These are phyloP conservation scores for Rhizophagus prolifer DNA, from an alignment of 192 early-diverging fungal species.

Conservation along the genomic window DNA sequence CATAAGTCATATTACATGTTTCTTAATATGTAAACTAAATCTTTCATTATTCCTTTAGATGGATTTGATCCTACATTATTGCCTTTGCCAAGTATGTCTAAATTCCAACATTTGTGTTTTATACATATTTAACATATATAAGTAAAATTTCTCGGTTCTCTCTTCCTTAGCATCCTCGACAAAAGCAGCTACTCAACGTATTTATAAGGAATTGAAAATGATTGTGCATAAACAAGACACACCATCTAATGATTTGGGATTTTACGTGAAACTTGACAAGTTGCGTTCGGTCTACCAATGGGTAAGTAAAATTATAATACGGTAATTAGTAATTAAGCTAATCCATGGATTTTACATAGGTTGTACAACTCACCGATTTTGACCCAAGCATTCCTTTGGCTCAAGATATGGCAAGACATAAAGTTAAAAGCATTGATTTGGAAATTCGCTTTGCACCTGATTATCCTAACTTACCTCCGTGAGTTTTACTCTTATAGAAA, in stretches of 20 bases:
- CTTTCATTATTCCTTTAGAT: neutral
- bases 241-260: conserved; percentile 25
- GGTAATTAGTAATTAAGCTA: neutral
- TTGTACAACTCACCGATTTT: conserved; percentile 34
- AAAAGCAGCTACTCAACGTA: conserved; percentile 31
- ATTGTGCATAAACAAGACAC: conserved; percentile 30
- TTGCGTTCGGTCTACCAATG: conserved; percentile 34
- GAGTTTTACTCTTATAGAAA: neutral
- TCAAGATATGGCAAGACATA: conserved; percentile 32
- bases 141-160: neutral
- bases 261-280: conserved; percentile 26
- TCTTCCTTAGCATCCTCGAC: conserved; percentile 20
- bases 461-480: conserved; percentile 36
- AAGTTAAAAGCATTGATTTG: conserved; percentile 30
- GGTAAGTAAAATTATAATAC: neutral
- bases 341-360: neutral
- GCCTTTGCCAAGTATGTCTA: neutral
- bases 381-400: conserved; percentile 31
- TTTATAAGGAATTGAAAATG: conserved; percentile 26
- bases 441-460: conserved; percentile 38
- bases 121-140: neutral
- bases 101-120: neutral
- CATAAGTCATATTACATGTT: neutral
- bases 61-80: neutral
- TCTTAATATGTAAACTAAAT: neutral